A percentile compares a stretch with the other conserved stretches of the same genome.
Conservation (phyloP, 2,329 filamentous ascomycete species). For the Ceratocystis eucalypticola region DNA sequence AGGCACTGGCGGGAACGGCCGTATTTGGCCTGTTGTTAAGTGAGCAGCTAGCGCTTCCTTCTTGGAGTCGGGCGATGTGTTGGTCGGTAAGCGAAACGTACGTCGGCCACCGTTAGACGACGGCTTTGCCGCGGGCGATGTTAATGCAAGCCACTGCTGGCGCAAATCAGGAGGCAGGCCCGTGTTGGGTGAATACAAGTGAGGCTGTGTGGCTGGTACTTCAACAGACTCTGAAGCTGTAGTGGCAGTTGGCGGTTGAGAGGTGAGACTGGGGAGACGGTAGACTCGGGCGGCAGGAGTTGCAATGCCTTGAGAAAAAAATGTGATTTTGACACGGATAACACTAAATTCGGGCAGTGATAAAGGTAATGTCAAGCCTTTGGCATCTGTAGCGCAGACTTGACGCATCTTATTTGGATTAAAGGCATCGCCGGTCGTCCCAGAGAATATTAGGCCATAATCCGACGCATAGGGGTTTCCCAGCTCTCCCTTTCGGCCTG, state of each 20-base stretch:
- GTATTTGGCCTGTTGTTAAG: conserved; percentile 30
- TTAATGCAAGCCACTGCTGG: conserved; percentile 55
- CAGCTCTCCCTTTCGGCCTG: conserved; percentile 64
- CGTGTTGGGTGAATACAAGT: conserved; percentile 27
- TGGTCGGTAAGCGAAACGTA: conserved; percentile 18
- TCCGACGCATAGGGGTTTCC: conserved; percentile 74
- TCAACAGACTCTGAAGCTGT: conserved; percentile 26
- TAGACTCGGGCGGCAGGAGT: conserved; percentile 69
- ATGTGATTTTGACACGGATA: conserved; percentile 51
- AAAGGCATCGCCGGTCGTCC: conserved; percentile 17
- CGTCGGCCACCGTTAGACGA: conserved; percentile 21
- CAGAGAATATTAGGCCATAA: conserved; percentile 54
- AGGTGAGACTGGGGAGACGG: conserved; percentile 48
- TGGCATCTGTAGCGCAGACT: background rate
- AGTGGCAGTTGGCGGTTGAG: conserved; percentile 15
- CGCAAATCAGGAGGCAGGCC: conserved; percentile 40
- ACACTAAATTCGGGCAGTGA: conserved; percentile 24
- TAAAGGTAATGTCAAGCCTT: background rate
- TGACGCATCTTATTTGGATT: conserved; percentile 17
- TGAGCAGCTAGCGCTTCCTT: conserved; percentile 36
- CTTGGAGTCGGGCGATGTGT: conserved; percentile 25
- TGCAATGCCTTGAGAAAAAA: conserved; percentile 58
- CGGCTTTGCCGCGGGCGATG: conserved; percentile 14
- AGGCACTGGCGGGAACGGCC: conserved; percentile 26
- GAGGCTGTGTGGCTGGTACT: conserved; percentile 35